phyloP scores from a whole-genome alignment of 331 rosid genomes.

The Rhamnella rubrinervis region DNA sequence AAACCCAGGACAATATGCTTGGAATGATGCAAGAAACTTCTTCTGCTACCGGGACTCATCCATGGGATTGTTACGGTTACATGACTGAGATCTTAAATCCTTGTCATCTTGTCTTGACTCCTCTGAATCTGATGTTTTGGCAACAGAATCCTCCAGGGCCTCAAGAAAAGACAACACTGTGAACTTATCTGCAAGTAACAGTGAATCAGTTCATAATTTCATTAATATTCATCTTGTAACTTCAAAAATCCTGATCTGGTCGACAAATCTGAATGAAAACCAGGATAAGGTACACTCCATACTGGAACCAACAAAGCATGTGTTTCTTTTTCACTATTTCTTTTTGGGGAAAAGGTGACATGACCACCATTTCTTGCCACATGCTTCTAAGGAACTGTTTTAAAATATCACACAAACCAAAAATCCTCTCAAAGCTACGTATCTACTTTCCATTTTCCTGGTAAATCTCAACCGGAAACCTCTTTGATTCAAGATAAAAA shows the following conservation, averaged over 20 bases:
- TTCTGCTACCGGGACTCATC: slow-evolving; percentile 62
- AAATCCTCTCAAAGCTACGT: background rate
- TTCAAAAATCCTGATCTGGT: no score
- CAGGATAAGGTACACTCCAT: no score
- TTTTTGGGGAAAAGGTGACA: no score
- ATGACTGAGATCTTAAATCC: slow-evolving; percentile 70
- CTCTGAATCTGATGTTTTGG: slow-evolving; percentile 39
- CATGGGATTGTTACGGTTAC: slow-evolving; percentile 59
- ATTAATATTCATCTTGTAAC: no score
- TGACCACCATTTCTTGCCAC: no score
- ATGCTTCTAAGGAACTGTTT: background rate
- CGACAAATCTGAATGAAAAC: no score
- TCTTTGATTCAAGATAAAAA: background rate
- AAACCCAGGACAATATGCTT: background rate
- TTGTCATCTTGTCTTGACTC: slow-evolving; percentile 61
- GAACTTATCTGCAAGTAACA: slow-evolving; percentile 65
- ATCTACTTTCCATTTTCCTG: background rate
- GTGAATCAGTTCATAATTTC: background rate
- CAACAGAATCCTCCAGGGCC: slow-evolving; percentile 90
- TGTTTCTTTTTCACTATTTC: no score
- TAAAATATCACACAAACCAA: background rate
- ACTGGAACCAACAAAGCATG: no score
- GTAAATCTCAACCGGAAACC: background rate
- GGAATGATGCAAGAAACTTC: background rate
- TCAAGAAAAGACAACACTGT: slow-evolving; percentile 89